Conservation (phyloP, 2,329 filamentous ascomycete genomes). For the Corinectria fuckeliana region DNA sequence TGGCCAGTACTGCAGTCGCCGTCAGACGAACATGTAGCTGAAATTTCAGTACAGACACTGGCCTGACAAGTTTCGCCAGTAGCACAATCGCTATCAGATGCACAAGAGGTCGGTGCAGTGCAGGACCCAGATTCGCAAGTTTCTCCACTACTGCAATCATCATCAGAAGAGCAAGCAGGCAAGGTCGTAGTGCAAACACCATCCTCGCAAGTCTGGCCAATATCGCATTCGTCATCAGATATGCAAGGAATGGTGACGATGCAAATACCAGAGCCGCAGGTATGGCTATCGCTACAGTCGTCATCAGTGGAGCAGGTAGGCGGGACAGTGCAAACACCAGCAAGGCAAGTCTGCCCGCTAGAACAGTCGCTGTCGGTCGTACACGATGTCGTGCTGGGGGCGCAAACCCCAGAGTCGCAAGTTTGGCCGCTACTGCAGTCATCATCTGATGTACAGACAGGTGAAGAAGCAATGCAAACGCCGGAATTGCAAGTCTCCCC, state of each 20-base stretch:
- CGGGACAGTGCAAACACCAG: neutral
- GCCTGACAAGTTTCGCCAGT: neutral
- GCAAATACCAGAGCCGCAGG: neutral
- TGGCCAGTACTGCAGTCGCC: neutral
- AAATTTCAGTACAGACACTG: neutral
- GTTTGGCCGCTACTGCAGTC: neutral
- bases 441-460: neutral
- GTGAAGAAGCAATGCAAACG: neutral
- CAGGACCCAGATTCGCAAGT: neutral
- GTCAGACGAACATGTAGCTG: neutral
- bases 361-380: neutral
- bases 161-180: neutral
- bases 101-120: neutral
- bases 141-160: neutral
- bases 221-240: neutral
- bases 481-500: neutral
- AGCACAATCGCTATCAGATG: neutral
- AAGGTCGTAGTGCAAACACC: conserved; percentile 1
- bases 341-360: neutral
- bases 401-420: neutral
- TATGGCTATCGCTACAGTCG: conserved; percentile 1
- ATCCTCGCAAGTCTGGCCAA: neutral
- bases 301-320: neutral
- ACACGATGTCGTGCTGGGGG: neutral
- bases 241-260: neutral